phyloP scores from a whole-genome alignment of 1,284 basidiomycete genomes.

The Takashimella koratensis region DNA sequence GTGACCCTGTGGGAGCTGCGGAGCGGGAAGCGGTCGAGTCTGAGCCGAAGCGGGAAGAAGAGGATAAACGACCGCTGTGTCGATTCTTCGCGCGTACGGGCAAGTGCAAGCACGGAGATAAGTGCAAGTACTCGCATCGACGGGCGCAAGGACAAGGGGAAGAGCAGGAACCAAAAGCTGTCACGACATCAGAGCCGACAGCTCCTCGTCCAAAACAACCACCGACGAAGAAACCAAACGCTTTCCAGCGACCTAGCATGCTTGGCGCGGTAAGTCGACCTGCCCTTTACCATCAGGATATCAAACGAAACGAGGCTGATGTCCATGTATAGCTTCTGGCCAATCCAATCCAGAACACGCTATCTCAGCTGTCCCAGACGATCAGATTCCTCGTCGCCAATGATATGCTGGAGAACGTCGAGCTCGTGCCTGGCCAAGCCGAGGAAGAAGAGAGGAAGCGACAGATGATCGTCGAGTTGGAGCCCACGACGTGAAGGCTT shows the following conservation, averaged over 20 bases:
- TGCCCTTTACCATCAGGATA: background rate
- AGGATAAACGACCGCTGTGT: constrained; percentile 23
- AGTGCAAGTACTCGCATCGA: constrained; percentile 35
- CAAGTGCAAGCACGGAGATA: constrained; percentile 34
- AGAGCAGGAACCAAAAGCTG: background rate
- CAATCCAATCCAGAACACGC: constrained; percentile 82
- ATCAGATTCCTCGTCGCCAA: constrained; percentile 91
- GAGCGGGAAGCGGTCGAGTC: background rate
- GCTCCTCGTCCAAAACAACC: constrained; percentile 52
- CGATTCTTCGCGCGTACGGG: constrained; percentile 38
- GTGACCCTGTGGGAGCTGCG: no score
- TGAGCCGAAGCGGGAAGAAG: background rate
- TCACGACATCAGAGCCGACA: background rate
- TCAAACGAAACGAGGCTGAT: background rate
- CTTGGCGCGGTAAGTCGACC: constrained; percentile 63
- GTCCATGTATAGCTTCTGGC: constrained; percentile 53
- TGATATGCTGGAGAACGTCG: constrained; percentile 78
- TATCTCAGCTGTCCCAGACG: constrained; percentile 89
- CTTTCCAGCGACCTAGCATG: constrained; percentile 66
- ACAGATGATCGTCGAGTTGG: constrained; percentile 20
- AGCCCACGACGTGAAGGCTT: background rate
- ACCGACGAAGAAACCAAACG: constrained; percentile 58
- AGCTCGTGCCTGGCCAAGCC: constrained; percentile 74
- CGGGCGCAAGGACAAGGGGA: background rate
- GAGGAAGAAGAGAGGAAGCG: constrained; percentile 53